Base-by-base conservation (phyloP, 768 basidiomycete species). In the Auricularia sp. region DNA sequence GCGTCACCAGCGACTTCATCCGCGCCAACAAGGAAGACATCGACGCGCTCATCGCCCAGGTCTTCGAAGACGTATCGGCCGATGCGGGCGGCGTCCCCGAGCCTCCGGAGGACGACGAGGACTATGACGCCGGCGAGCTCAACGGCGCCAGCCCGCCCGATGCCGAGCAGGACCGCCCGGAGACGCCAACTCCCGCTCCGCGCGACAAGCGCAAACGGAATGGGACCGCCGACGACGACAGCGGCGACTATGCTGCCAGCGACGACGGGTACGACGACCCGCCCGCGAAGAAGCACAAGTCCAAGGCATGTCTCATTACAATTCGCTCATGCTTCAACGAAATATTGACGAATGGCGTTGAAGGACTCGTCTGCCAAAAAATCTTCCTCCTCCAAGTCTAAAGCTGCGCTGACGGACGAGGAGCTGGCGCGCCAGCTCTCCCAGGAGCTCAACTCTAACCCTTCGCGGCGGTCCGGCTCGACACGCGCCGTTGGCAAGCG, bases 341-440 rank as follows among this genome's bases (percentile, higher is more conserved):
- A 23, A 14, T 23, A 23, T 35, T 59, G 8, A n/a, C 23, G 33
- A 6, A 12, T 51, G 11, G 18, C 18, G 14, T 51, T 51, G 16
- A 8, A 51, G 47, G 47, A 51, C 47, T 10, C 47, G 8, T 16
- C 47, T 6, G 5, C 14, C 18, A 51, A 72, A 63, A 83, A 80
- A 72, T 78, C 75, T 68, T 75, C 75, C 11, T 35, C 60, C 3
- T 64, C 62, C 65, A 83, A 82, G 39, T 42, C 39, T 1, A 7
- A 14, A 14, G 8, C 39, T 14, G 39, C 39, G 69, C 78, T 86
- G 70, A 83, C 80, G 67, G 89, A 91, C 69, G 90, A 84, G 51
- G 83, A 84, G 72, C 75, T 88, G 67, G 89, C 89, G 51, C 82
- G 87, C 65, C 83, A 86, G 72, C 76, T 91, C 65, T 87, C 87